A percentile compares a stretch with the other conserved stretches of the same genome.
phyloP scores from a whole-genome alignment of 2,329 filamentous ascomycete species.

The Xylaria sp. region DNA sequence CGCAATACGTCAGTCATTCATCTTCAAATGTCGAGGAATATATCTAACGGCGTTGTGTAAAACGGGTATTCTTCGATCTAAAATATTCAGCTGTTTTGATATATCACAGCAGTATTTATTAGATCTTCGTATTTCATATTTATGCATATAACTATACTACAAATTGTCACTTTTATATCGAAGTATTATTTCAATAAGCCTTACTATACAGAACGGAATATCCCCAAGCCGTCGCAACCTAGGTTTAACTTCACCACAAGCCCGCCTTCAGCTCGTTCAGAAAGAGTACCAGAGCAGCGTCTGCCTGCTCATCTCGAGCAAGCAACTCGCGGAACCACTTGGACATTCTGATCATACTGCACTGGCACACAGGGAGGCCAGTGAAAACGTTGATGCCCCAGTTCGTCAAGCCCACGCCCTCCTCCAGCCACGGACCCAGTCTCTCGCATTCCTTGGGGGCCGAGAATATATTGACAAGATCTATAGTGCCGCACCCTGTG shows the following conservation, averaged over 20 bases:
- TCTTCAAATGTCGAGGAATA: too few relatives aligned
- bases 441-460: slow-evolving; percentile 23
- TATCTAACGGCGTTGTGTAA: too few relatives aligned
- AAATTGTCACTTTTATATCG: background rate
- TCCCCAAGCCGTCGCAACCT: background rate
- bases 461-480: slow-evolving; percentile 34
- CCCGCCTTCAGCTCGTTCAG: slow-evolving; percentile 28
- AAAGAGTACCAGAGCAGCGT: slow-evolving; percentile 23
- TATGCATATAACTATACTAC: background rate
- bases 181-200: too few relatives aligned
- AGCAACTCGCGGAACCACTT: slow-evolving; percentile 41
- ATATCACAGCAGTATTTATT: background rate
- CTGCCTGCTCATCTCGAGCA: slow-evolving; percentile 30
- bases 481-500: slow-evolving; percentile 8
- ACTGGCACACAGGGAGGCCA: slow-evolving; percentile 39
- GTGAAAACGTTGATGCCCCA: slow-evolving; percentile 36
- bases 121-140: background rate
- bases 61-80: background rate
- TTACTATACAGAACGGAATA: too few relatives aligned
- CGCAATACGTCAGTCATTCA: too few relatives aligned
- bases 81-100: background rate
- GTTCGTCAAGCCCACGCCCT: slow-evolving; percentile 29
- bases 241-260: slow-evolving; percentile 6
- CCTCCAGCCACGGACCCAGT: slow-evolving; percentile 30
- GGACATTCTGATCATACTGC: slow-evolving; percentile 33